phyloP scores from a whole-genome alignment of 306 rosid genomes.

The Sindora glabra region DNA sequence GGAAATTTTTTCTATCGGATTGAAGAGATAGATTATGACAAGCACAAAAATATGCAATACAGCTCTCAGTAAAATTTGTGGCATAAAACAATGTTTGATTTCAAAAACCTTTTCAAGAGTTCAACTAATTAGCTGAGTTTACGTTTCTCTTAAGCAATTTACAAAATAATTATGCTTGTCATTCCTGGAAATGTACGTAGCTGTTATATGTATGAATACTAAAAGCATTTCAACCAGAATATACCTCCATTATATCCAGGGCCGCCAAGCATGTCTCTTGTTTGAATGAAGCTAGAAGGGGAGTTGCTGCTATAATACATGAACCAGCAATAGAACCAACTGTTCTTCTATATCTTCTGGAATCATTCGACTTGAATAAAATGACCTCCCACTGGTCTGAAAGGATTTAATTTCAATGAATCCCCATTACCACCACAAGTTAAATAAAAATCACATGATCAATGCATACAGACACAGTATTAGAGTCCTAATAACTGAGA shows the following conservation, averaged over 20 bases:
- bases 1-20: too few relatives aligned
- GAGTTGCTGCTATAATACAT: constrained; percentile 66
- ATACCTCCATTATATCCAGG: constrained; percentile 83
- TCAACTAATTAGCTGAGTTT: too few relatives aligned
- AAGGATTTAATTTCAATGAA: constrained; percentile 15
- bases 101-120: too few relatives aligned
- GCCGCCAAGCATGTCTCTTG: constrained; percentile 70
- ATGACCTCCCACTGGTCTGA: constrained; percentile 69
- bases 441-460: too few relatives aligned
- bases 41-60: too few relatives aligned
- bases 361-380: constrained; percentile 68
- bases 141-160: too few relatives aligned
- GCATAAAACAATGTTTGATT: too few relatives aligned
- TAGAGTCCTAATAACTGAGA: too few relatives aligned
- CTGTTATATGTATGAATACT: neutral
- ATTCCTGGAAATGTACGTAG: neutral
- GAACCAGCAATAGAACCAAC: constrained; percentile 82
- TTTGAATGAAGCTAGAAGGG: constrained; percentile 64
- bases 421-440: neutral
- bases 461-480: too few relatives aligned
- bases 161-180: neutral
- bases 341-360: constrained; percentile 73
- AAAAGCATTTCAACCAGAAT: constrained; percentile 14
- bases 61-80: too few relatives aligned
- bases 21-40: too few relatives aligned